These are phyloP conservation scores for Fusarium gaditjirri DNA, from an alignment of 2,329 filamentous ascomycete genomes.

Conservation along the genomic window DNA sequence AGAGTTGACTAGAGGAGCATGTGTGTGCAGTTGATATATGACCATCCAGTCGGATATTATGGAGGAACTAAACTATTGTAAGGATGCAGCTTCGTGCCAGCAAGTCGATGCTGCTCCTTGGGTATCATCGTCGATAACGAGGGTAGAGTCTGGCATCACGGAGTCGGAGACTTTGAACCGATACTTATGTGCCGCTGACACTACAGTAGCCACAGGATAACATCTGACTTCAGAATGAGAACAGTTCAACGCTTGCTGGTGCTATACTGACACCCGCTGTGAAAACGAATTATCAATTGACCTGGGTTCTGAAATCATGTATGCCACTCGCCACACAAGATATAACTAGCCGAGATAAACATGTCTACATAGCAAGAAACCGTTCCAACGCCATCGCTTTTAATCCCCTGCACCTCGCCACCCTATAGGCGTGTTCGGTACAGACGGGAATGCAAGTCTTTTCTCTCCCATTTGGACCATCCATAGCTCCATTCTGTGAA, in stretches of 20 bases:
- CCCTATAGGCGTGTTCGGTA: constrained; percentile 27
- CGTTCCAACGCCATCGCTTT: constrained; percentile 48
- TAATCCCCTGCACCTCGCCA: constrained; percentile 29
- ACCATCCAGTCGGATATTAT: constrained; percentile 6
- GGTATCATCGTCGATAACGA: not conserved
- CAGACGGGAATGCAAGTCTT: constrained; percentile 18
- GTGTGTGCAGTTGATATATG: not conserved
- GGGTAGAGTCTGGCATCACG: not conserved
- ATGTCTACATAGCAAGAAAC: constrained; percentile 39
- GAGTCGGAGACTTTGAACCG: not conserved
- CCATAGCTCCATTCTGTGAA: constrained; percentile 10
- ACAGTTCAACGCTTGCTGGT: not conserved
- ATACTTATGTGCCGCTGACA: not conserved
- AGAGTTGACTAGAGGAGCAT: not conserved
- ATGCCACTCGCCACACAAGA: constrained; percentile 7
- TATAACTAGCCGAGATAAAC: constrained; percentile 20
- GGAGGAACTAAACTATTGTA: not conserved
- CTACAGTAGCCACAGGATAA: not conserved
- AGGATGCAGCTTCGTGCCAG: not conserved
- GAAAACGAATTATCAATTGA: constrained; percentile 26
- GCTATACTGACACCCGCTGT: not conserved
- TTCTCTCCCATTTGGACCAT: constrained; percentile 1
- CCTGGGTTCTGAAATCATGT: constrained; percentile 14
- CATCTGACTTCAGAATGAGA: not conserved
- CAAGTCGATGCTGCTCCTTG: not conserved